Percentiles rank a stretch among this genome's conserved stretches.
These are phyloP conservation scores for Citrullus amarus DNA, from an alignment of 306 rosid genomes.

Conservation along the genomic window DNA sequence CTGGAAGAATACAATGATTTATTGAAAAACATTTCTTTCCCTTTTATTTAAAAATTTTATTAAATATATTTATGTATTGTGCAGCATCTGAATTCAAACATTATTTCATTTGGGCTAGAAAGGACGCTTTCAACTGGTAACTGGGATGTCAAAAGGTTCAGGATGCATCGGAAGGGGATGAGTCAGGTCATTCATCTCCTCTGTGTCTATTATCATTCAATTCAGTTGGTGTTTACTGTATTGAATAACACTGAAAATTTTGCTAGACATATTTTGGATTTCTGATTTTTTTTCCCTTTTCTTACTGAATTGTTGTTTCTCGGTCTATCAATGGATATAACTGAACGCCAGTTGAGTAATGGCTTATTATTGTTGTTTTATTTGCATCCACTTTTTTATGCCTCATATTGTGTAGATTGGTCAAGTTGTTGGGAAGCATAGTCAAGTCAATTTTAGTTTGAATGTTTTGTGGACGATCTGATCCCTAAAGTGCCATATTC, in stretches of 20 bases:
- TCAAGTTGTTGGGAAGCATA: neutral
- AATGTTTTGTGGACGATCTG: neutral
- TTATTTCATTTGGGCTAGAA: slow-evolving; percentile 53
- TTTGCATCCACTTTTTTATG: neutral
- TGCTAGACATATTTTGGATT: neutral
- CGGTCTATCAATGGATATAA: neutral
- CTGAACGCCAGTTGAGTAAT: neutral
- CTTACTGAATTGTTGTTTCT: neutral
- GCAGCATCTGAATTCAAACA: slow-evolving; percentile 24
- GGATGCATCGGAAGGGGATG: slow-evolving; percentile 81
- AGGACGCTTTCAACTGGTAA: slow-evolving; percentile 88
- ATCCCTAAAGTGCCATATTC: neutral
- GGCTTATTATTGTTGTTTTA: neutral
- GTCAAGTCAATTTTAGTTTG: neutral
- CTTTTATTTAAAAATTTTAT: neutral
- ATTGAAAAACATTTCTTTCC: neutral
- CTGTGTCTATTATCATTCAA: neutral
- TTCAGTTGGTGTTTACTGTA: neutral
- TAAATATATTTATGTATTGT: neutral
- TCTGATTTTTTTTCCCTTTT: neutral
- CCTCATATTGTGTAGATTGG: neutral
- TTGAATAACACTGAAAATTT: neutral
- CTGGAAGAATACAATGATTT: neutral
- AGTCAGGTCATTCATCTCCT: slow-evolving; percentile 48
- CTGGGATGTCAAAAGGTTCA: slow-evolving; percentile 67